These are phyloP conservation scores for Talaromyces stipitatus DNA, from an alignment of 495 filamentous ascomycete genomes.

Conservation along the genomic window DNA sequence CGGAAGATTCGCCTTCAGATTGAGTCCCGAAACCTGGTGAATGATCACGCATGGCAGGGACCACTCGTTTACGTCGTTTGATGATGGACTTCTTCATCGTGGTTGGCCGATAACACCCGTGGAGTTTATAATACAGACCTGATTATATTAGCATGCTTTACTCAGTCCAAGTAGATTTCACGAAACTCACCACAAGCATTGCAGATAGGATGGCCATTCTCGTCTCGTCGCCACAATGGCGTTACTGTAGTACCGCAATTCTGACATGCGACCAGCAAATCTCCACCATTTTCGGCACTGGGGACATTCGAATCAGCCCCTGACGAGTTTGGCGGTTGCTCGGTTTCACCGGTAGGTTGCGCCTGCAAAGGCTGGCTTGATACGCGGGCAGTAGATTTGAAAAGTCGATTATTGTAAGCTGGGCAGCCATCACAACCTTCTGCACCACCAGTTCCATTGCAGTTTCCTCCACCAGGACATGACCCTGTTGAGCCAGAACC, in stretches of 20 bases:
- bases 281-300: conserved; percentile 44
- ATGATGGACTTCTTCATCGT: conserved; percentile 98
- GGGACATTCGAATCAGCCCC: conserved; percentile 14
- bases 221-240: conserved; percentile 91
- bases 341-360: conserved; percentile 18
- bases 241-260: conserved; percentile 98
- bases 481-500: conserved; percentile 56
- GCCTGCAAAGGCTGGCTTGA: conserved; percentile 22
- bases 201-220: conserved; percentile 93
- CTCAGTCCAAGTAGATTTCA: conserved; percentile 8
- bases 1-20: conserved; percentile 38
- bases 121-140: conserved; percentile 97
- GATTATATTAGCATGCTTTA: background rate
- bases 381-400: conserved; percentile 58
- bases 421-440: conserved; percentile 94
- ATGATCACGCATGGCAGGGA: conserved; percentile 65
- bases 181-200: conserved; percentile 85
- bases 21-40: conserved; percentile 34
- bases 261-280: conserved; percentile 85
- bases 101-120: conserved; percentile 84
- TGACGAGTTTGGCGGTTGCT: conserved; percentile 14
- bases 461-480: conserved; percentile 90
- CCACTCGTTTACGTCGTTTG: conserved; percentile 91
- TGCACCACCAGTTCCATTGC: conserved; percentile 95
- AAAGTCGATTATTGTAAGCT: conserved; percentile 92